phyloP scores from a whole-genome alignment of 1,139 yeast species.

The Eremothecium sinecaudum region DNA sequence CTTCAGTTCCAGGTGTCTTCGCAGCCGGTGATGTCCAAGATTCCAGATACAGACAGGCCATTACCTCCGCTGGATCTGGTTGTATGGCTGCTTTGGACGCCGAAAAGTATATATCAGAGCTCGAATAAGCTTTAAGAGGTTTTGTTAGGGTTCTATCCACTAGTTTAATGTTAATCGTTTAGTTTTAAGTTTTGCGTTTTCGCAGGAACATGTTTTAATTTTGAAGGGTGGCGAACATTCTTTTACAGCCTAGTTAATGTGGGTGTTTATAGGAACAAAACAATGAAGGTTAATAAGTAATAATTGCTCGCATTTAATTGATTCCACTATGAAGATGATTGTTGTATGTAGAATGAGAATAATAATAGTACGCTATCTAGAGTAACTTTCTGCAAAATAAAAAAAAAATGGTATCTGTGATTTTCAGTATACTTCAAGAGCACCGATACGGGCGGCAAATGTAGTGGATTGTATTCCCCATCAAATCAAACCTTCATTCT shows the following conservation, averaged over 20 bases:
- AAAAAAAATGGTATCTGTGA: constrained; percentile 3
- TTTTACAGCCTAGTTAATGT: too few species aligned
- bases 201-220: too few species aligned
- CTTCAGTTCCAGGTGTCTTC: constrained; percentile 85
- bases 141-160: too few species aligned
- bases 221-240: too few species aligned
- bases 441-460: background rate
- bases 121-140: too few species aligned
- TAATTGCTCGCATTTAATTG: too few species aligned
- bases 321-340: constrained; percentile 1
- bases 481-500: background rate
- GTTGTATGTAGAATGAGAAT: constrained; percentile 2
- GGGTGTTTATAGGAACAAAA: background rate
- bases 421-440: background rate
- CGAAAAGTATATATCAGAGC: constrained; percentile 71
- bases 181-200: too few species aligned
- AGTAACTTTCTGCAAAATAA: constrained; percentile 4
- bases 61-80: constrained; percentile 98
- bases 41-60: constrained; percentile 94
- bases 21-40: constrained; percentile 99
- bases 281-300: background rate
- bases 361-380: constrained; percentile 4
- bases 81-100: constrained; percentile 99
- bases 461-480: background rate
- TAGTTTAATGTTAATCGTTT: too few species aligned